These are phyloP conservation scores for Vigna hirtella DNA, from an alignment of 306 rosid species.

Conservation along the genomic window DNA sequence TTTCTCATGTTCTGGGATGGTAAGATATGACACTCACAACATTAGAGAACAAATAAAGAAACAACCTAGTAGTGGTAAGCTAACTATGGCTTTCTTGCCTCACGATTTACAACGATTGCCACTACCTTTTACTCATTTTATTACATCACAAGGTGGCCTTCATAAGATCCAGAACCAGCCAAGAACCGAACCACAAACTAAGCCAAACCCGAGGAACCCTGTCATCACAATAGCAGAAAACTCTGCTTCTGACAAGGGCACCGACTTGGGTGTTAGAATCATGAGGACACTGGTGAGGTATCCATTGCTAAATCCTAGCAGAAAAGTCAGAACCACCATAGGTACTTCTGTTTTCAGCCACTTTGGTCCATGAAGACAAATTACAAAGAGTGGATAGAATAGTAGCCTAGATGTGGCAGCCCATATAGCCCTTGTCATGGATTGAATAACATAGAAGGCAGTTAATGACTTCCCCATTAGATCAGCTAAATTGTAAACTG, in stretches of 20 bases:
- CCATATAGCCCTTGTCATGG: slow-evolving; percentile 65
- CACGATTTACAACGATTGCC: slow-evolving; percentile 14
- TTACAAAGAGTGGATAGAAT: slow-evolving; percentile 83
- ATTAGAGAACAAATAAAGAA: slow-evolving; percentile 31
- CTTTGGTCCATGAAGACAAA: slow-evolving; percentile 81
- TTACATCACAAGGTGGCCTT: slow-evolving; percentile 16
- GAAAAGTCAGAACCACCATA: slow-evolving; percentile 67
- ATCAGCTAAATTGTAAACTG: slow-evolving; percentile 79
- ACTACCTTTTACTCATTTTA: slow-evolving; percentile 35
- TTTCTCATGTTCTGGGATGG: slow-evolving; percentile 8
- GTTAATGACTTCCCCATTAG: slow-evolving; percentile 80
- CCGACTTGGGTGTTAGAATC: slow-evolving; percentile 77
- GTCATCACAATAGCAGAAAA: slow-evolving; percentile 83
- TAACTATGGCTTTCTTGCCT: slow-evolving; percentile 23
- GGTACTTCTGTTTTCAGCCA: slow-evolving; percentile 81
- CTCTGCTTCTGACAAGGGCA: slow-evolving; percentile 70
- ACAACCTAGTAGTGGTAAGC: slow-evolving; percentile 18
- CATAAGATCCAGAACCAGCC: slow-evolving; percentile 91
- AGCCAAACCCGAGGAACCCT: slow-evolving; percentile 80
- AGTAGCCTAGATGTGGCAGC: slow-evolving; percentile 66
- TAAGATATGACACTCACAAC: slow-evolving; percentile 30
- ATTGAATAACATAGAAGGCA: slow-evolving; percentile 68
- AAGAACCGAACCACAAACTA: slow-evolving; percentile 84
- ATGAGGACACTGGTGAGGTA: slow-evolving; percentile 84
- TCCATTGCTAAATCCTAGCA: slow-evolving; percentile 87